Percentiles rank a stretch among this genome's conserved stretches.
phyloP scores from a whole-genome alignment of 2,329 filamentous ascomycete species.

The Macrophomina tecta region DNA sequence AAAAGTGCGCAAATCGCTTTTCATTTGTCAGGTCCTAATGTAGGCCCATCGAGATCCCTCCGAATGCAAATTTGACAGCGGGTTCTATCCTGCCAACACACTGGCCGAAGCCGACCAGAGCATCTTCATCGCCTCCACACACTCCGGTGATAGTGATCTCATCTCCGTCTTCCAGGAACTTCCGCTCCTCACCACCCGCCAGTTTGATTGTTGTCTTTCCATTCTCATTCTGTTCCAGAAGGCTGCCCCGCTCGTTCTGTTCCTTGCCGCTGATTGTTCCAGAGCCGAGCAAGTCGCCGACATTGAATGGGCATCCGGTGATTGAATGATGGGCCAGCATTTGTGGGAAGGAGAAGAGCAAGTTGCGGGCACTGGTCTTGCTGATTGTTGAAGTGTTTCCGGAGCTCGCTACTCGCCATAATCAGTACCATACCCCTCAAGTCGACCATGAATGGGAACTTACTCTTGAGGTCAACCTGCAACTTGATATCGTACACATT shows the following conservation, averaged over 20 bases:
- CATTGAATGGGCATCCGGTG: slow-evolving; percentile 75
- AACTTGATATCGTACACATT: slow-evolving; percentile 73
- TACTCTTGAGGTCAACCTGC: slow-evolving; percentile 66
- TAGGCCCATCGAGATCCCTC: not conserved
- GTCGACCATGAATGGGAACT: slow-evolving; percentile 27
- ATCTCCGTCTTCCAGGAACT: slow-evolving; percentile 78
- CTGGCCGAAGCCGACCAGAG: slow-evolving; percentile 78
- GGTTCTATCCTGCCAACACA: slow-evolving; percentile 67
- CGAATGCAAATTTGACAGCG: slow-evolving; percentile 31
- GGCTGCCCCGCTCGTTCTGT: slow-evolving; percentile 66
- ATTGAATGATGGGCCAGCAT: slow-evolving; percentile 82
- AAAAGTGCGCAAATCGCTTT: not conserved
- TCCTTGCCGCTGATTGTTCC: slow-evolving; percentile 76
- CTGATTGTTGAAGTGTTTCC: slow-evolving; percentile 64
- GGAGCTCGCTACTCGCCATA: slow-evolving; percentile 43
- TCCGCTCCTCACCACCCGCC: slow-evolving; percentile 68
- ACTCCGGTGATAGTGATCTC: slow-evolving; percentile 69
- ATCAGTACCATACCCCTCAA: slow-evolving; percentile 31
- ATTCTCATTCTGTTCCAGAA: slow-evolving; percentile 74
- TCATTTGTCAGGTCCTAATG: not conserved
- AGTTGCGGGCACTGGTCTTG: slow-evolving; percentile 65
- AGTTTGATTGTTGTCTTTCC: slow-evolving; percentile 70
- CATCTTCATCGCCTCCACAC: slow-evolving; percentile 63
- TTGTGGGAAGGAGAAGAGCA: slow-evolving; percentile 83
- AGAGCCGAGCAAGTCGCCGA: slow-evolving; percentile 77